Percentiles rank a stretch among this genome's conserved stretches.
Evolutionary conservation across 1,139 yeast species (phyloP).

Genomic region (Lodderomyces margitis): DNA sequence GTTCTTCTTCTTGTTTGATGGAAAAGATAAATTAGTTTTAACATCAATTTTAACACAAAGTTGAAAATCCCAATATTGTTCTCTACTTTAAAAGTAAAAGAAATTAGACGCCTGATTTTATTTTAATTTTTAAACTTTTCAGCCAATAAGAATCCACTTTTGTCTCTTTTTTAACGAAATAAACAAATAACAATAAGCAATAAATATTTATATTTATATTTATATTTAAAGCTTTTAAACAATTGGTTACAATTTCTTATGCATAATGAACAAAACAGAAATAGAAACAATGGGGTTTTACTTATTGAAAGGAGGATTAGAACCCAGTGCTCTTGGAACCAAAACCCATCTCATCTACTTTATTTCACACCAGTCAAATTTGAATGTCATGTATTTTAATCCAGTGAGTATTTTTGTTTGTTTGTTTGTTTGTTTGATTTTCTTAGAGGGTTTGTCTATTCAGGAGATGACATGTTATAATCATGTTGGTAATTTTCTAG

Average conservation of each 20-base stretch:
- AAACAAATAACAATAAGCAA: neutral
- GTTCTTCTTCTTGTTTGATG: neutral
- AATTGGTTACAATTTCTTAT: neutral
- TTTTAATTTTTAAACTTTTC: neutral
- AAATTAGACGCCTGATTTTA: neutral
- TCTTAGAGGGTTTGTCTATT: neutral
- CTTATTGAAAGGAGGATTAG: neutral
- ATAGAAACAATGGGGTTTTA: neutral
- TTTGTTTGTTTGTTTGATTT: too few relatives aligned
- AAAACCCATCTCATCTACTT: too few relatives aligned
- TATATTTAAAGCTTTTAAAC: too few relatives aligned
- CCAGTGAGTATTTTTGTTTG: too few relatives aligned
- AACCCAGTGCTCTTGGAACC: too few relatives aligned
- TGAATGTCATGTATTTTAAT: too few relatives aligned
- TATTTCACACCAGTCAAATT: too few relatives aligned
- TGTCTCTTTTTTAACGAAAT: too few relatives aligned
- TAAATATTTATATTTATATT: too few relatives aligned
- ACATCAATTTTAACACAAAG: neutral
- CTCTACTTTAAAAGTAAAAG: too few relatives aligned
- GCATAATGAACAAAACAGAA: neutral
- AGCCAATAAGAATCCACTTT: slow-evolving; percentile 2
- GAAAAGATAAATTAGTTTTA: neutral
- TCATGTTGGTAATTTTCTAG: neutral
- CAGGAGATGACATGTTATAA: neutral
- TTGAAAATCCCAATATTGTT: too few relatives aligned